Evolutionary conservation across 352 stramenopile species (phyloP).

Genomic region (Thalassiosira pacifica): DNA sequence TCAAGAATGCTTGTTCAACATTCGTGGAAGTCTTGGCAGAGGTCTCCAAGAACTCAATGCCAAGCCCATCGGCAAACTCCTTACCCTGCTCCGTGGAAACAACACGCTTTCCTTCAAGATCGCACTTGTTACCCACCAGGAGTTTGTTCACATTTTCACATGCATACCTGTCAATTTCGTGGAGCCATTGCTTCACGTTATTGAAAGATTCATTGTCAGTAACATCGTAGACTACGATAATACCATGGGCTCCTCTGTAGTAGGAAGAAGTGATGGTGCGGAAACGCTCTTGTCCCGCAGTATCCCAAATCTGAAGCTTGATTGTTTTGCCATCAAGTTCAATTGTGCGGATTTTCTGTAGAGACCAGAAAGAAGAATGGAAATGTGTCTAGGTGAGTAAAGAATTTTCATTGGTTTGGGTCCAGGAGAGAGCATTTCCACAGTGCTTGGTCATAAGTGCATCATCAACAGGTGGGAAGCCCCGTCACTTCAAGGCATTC

Average conservation of each 20-base stretch:
- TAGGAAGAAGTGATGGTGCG: conserved; percentile 99
- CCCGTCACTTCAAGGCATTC: too few relatives aligned
- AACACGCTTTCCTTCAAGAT: conserved; percentile 96
- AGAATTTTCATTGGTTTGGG: background rate
- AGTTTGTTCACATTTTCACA: conserved; percentile 99
- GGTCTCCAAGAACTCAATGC: conserved; percentile 99
- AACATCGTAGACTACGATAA: conserved; percentile 99
- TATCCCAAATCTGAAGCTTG: conserved; percentile 99
- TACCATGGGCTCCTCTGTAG: conserved; percentile 98
- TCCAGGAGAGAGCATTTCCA: too few relatives aligned
- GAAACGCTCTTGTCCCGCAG: conserved; percentile 99
- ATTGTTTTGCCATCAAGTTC: conserved; percentile 99
- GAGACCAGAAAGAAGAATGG: conserved; percentile 20
- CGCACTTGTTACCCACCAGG: conserved; percentile 99
- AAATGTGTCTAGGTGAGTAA: conserved; percentile 30
- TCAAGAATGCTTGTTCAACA: conserved; percentile 99
- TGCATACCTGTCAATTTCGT: conserved; percentile 98
- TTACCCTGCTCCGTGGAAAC: conserved; percentile 97
- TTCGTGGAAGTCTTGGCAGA: conserved; percentile 98
- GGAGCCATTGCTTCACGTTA: conserved; percentile 99
- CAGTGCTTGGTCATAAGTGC: too few relatives aligned
- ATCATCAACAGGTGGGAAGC: too few relatives aligned
- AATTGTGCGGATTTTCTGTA: conserved; percentile 98
- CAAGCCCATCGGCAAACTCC: conserved; percentile 93
- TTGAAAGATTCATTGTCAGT: conserved; percentile 99